phyloP scores from a whole-genome alignment of 352 stramenopile species.

The Pythium periplocum region DNA sequence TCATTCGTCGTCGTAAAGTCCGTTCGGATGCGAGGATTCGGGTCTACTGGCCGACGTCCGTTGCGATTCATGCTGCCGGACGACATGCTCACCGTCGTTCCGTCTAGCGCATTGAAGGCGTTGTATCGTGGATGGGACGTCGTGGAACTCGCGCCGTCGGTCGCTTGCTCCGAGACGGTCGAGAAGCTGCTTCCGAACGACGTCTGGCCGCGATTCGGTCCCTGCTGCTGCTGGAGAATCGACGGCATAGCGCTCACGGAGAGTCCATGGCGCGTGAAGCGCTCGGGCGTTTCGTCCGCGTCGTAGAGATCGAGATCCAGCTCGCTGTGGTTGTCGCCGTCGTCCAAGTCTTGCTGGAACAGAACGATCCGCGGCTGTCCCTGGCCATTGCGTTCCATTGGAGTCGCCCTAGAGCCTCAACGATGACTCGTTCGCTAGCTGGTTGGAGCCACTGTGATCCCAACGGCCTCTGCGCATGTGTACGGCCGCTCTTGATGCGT shows the following conservation, averaged over 20 bases:
- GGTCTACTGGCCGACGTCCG: conserved; percentile 13
- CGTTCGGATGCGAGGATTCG: conserved; percentile 32
- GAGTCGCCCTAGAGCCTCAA: neutral
- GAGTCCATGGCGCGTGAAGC: conserved; percentile 3
- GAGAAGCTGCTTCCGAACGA: neutral
- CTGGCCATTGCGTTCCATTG: neutral
- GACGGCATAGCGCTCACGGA: conserved; percentile 17
- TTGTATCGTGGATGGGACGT: neutral
- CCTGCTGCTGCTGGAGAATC: conserved; percentile 12
- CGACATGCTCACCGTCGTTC: neutral
- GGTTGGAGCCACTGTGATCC: neutral
- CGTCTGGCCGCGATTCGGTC: neutral
- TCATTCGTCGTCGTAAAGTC: conserved; percentile 36
- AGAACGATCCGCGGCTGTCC: neutral
- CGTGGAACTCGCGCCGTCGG: neutral
- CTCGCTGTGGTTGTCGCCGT: conserved; percentile 42
- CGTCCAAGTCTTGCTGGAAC: conserved; percentile 11
- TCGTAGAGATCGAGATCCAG: conserved; percentile 63
- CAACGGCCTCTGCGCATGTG: neutral
- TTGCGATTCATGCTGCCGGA: conserved; percentile 10
- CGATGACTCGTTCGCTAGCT: neutral
- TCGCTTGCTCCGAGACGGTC: neutral
- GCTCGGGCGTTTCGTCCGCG: conserved; percentile 30
- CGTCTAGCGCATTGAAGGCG: neutral
- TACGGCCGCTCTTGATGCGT: neutral